These are phyloP conservation scores for Backusella macrospora DNA, from an alignment of 192 early-diverging fungal species.

Conservation along the genomic window DNA sequence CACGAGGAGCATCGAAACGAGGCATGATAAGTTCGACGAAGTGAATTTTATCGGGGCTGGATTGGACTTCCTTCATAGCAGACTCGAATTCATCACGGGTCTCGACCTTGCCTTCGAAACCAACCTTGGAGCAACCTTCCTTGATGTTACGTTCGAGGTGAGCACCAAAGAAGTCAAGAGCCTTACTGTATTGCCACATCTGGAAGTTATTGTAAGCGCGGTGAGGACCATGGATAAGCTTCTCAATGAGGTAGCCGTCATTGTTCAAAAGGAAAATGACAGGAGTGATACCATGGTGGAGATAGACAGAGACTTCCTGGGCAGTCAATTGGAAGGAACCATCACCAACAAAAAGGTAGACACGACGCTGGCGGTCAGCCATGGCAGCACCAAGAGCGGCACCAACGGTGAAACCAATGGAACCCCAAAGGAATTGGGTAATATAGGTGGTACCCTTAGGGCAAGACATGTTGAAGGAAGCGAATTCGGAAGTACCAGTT, in stretches of 20 bases:
- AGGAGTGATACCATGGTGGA: conserved; percentile 47
- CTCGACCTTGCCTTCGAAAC: conserved; percentile 32
- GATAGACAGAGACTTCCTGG: conserved; percentile 51
- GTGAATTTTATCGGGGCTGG: conserved; percentile 43
- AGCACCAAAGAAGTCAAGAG: conserved; percentile 49
- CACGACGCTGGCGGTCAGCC: conserved; percentile 42
- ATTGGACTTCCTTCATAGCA: conserved; percentile 37
- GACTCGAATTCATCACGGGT: conserved; percentile 43
- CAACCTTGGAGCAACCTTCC: conserved; percentile 27
- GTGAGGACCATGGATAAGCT: conserved; percentile 46
- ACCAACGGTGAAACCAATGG: conserved; percentile 40
- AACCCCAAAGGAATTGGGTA: conserved; percentile 45
- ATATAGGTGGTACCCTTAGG: conserved; percentile 44
- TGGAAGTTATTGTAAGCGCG: conserved; percentile 51
- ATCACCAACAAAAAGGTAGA: conserved; percentile 53
- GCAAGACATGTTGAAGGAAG: conserved; percentile 41
- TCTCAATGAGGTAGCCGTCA: conserved; percentile 56
- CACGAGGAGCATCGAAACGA: conserved; percentile 48
- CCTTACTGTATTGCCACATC: conserved; percentile 53
- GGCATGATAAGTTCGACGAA: conserved; percentile 52
- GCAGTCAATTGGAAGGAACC: conserved; percentile 56
- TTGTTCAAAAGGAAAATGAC: conserved; percentile 56
- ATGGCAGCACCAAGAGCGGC: conserved; percentile 48
- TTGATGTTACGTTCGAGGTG: conserved; percentile 28
- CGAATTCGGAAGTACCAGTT: conserved; percentile 51